These are phyloP conservation scores for Blastobotrys petasosporus DNA, from an alignment of 1,139 yeast genomes.

Conservation along the genomic window DNA sequence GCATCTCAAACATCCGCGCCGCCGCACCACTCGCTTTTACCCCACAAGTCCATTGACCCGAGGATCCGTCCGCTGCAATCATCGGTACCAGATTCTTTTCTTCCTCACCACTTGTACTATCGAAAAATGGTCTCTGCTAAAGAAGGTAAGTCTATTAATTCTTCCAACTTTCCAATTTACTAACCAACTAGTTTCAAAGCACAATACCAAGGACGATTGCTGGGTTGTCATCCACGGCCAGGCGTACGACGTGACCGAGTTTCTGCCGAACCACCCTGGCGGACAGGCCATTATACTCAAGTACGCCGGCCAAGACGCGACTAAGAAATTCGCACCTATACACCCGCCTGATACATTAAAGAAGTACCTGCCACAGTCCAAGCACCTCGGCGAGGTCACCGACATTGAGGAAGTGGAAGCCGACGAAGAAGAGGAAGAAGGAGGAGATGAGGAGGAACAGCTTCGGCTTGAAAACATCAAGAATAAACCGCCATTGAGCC, in stretches of 20 bases:
- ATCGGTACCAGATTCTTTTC: too few species aligned
- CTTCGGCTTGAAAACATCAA: slow-evolving; percentile 34
- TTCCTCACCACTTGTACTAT: too few species aligned
- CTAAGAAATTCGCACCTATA: slow-evolving; percentile 76
- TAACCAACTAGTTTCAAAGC: slow-evolving; percentile 45
- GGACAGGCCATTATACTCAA: slow-evolving; percentile 66
- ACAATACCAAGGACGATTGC: slow-evolving; percentile 58
- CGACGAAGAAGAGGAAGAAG: slow-evolving; percentile 26
- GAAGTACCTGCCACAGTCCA: slow-evolving; percentile 43
- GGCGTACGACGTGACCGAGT: slow-evolving; percentile 77
- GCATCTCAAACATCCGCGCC: too few species aligned
- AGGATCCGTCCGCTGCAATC: too few species aligned
- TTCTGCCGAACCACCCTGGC: slow-evolving; percentile 81
- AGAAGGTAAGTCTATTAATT: too few species aligned
- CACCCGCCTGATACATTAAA: slow-evolving; percentile 79
- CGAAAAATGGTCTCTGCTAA: too few species aligned
- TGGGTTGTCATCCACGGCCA: slow-evolving; percentile 86
- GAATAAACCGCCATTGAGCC: slow-evolving; percentile 60
- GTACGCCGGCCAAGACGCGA: slow-evolving; percentile 89
- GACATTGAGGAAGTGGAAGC: slow-evolving; percentile 25
- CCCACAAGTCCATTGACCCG: too few species aligned
- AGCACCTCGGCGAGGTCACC: slow-evolving; percentile 43
- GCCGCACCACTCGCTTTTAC: too few species aligned
- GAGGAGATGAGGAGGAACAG: slow-evolving; percentile 30
- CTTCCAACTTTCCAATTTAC: too few species aligned